Evolutionary conservation across 768 basidiomycete species (phyloP).

Genomic region (Dacryopinax spathularia): DNA sequence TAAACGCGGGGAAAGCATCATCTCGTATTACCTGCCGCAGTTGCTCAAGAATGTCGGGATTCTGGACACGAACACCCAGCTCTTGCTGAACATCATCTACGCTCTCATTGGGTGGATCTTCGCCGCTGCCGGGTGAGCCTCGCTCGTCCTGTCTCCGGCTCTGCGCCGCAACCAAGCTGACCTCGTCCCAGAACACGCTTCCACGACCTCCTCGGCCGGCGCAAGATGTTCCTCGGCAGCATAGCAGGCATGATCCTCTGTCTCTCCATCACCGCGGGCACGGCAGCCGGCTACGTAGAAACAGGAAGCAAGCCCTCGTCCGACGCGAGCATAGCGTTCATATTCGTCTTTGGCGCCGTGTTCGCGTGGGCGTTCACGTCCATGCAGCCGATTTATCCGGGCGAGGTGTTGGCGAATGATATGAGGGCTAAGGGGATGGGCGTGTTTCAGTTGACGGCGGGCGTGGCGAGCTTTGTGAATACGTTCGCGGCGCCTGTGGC

Average conservation of each 20-base stretch:
- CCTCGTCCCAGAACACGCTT: slow-evolving; percentile 23
- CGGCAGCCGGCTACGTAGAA: neutral
- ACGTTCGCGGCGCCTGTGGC: slow-evolving; percentile 53
- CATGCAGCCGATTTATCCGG: slow-evolving; percentile 36
- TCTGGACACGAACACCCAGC: slow-evolving; percentile 36
- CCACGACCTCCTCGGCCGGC: neutral
- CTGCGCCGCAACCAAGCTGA: slow-evolving; percentile 36
- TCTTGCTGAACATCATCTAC: slow-evolving; percentile 35
- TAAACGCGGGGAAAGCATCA: neutral
- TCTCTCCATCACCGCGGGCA: neutral
- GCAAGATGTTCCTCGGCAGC: neutral
- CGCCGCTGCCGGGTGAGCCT: slow-evolving; percentile 35
- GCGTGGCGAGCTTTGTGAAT: slow-evolving; percentile 46
- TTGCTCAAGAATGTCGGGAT: slow-evolving; percentile 43
- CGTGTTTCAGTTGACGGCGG: slow-evolving; percentile 45
- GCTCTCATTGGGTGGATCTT: slow-evolving; percentile 42
- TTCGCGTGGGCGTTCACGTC: neutral
- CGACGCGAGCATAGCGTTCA: neutral
- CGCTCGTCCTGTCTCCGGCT: slow-evolving; percentile 34
- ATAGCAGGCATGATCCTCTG: neutral
- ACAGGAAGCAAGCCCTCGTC: neutral
- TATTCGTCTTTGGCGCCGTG: neutral
- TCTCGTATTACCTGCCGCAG: slow-evolving; percentile 28
- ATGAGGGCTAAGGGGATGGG: slow-evolving; percentile 47
- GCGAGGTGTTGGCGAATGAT: slow-evolving; percentile 53